These are phyloP conservation scores for Basipetospora sp. DNA, from an alignment of 2,329 filamentous ascomycete genomes.

Conservation along the genomic window DNA sequence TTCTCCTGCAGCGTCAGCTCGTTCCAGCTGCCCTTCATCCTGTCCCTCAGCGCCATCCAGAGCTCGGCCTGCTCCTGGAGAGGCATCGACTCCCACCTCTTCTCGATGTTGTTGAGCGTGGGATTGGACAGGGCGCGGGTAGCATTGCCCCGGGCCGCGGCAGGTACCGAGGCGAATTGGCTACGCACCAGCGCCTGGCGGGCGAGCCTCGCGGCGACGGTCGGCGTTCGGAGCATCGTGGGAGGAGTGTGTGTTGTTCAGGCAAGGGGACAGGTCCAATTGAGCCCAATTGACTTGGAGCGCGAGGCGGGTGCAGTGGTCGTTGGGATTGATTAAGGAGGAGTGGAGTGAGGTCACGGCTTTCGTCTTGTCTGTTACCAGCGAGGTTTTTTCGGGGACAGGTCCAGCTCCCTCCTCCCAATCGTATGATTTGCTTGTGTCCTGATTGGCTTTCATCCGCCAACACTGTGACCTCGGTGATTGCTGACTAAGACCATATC, in stretches of 20 bases:
- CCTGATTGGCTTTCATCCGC: no score
- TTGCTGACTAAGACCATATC: conserved; percentile 1
- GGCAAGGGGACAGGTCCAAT: background rate
- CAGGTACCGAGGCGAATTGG: conserved; percentile 27
- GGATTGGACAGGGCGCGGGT: conserved; percentile 96
- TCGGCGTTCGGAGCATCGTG: conserved; percentile 40
- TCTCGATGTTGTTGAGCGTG: conserved; percentile 94
- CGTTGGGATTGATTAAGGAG: background rate
- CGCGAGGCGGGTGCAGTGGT: background rate
- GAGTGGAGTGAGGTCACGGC: conserved; percentile 27
- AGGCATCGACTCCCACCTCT: conserved; percentile 96
- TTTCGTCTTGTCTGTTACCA: no score
- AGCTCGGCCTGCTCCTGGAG: conserved; percentile 98
- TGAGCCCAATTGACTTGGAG: background rate
- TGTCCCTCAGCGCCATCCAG: conserved; percentile 95
- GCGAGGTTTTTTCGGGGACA: conserved; percentile 5
- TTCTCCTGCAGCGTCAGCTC: conserved; percentile 94
- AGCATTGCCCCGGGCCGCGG: conserved; percentile 41
- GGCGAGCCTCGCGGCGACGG: conserved; percentile 32
- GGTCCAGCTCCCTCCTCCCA: no score
- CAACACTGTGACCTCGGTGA: background rate
- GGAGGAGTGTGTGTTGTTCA: no score
- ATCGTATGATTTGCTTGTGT: conserved; percentile 6
- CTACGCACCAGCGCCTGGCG: conserved; percentile 32
- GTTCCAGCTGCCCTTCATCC: conserved; percentile 96